Evolutionary conservation across 1,139 yeast genomes (phyloP), one percentile per base, ranked within the genome.

Genomic region (Blastobotrys raffinosifermentans): DNA sequence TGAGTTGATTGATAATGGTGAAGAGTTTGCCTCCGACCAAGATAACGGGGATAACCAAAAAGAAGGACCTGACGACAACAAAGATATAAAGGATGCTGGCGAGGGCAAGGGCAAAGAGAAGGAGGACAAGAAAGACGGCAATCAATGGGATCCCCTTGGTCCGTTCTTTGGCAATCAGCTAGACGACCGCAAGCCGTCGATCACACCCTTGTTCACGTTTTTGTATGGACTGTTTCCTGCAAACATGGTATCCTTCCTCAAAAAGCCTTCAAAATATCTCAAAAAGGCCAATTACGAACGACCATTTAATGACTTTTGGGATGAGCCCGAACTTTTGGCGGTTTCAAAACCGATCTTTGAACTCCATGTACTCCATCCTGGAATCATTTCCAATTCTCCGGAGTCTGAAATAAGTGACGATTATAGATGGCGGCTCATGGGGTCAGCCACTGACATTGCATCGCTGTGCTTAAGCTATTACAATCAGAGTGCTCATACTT

Each of bases 211-310:
- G 11, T 66, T 63, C 34, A 69, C 78, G 0, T 58, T 74, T 23
- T 51, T 79, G 2, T 80, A 80, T 48, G 86, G 83, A 0, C 53
- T 79, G n/a, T 79, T 69, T 46, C 85, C 86, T 0, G 57, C 66
- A 20, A 73, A 75, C 47, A 55, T 77, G 3, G 50, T 69, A 23
- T 52, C 57, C 4, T 79, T 75, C 48, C 47, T 70, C 14, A 58
- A 64, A 16, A 55, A 62, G 25, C 80, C 84, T 0, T 44, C 54
- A 4, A 51, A 46, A 29, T 66, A 63, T 42, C 47, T 62, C 11
- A 46, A 43, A 4, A 37, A 43, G 30, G 45, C 40, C 13, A 29
- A 44, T 2, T 46, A 45, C 27, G 38, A 37, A 13, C 47, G 47
- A 7, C 45, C 46, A 15, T 50, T 53, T 30, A 35, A 44, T 15